Conservation (phyloP, 176 grass and related monocot species). For the Eleusine coracana region DNA sequence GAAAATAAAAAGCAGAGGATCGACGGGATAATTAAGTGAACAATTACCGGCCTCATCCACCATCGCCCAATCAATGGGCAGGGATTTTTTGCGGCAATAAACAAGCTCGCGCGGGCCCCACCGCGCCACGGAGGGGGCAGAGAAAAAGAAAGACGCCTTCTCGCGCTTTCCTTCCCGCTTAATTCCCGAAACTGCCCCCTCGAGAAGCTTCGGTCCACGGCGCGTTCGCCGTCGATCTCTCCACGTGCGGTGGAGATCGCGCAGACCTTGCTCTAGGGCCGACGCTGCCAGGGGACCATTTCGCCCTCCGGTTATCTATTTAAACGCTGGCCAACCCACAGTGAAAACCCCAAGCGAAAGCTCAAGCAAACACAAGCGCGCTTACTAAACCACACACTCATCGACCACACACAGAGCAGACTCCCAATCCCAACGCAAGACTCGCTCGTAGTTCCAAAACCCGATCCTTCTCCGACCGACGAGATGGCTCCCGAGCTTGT, state of each 20-base stretch:
- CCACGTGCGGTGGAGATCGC: slow-evolving; percentile 15
- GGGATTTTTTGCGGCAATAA: neutral
- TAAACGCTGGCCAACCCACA: slow-evolving; percentile 28
- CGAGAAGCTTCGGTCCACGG: slow-evolving; percentile 37
- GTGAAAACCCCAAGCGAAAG: slow-evolving; percentile 18
- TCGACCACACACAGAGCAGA: neutral
- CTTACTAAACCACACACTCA: neutral
- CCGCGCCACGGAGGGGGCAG: neutral
- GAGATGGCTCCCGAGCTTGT: slow-evolving; percentile 62
- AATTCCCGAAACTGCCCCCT: slow-evolving; percentile 33
- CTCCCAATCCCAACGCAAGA: slow-evolving; percentile 7
- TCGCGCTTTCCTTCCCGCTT: slow-evolving; percentile 1
- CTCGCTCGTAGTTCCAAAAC: neutral
- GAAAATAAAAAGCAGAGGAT: slow-evolving; percentile 19
- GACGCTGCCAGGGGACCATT: neutral
- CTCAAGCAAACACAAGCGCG: neutral
- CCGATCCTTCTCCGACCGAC: neutral
- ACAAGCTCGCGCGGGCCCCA: neutral
- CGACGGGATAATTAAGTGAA: neutral
- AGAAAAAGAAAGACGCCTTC: slow-evolving; percentile 26
- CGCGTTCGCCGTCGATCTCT: neutral
- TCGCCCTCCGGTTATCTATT: slow-evolving; percentile 38
- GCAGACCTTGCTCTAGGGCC: neutral
- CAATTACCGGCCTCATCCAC: neutral
- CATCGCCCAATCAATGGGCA: neutral